These are phyloP conservation scores for Colletotrichum sp. DNA, from an alignment of 2,329 filamentous ascomycete genomes.

Conservation along the genomic window DNA sequence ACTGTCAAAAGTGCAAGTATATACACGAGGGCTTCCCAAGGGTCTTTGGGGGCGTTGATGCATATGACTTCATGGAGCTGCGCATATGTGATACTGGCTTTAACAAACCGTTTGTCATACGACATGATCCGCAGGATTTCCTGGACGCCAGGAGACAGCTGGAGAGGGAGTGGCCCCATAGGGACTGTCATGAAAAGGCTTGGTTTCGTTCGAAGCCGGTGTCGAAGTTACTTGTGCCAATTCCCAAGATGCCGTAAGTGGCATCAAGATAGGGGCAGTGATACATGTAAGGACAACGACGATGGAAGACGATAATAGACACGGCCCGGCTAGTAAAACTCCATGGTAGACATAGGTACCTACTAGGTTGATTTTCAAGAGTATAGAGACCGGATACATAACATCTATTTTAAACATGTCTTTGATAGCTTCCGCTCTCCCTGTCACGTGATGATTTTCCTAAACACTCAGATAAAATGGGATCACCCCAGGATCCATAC, in stretches of 20 bases:
- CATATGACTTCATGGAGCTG: background rate
- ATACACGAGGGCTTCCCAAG: background rate
- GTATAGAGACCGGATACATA: background rate
- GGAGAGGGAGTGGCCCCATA: too few species aligned
- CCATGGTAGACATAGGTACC: background rate
- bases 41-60: background rate
- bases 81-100: background rate
- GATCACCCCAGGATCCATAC: background rate
- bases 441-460: fast-evolving
- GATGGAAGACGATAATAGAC: background rate
- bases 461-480: background rate
- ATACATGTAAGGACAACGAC: too few species aligned
- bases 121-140: too few species aligned
- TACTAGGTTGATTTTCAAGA: background rate
- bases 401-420: background rate
- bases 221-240: background rate
- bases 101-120: too few species aligned
- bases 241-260: background rate
- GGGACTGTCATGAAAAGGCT: too few species aligned
- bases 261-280: too few species aligned
- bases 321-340: background rate
- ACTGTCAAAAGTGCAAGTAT: too few species aligned
- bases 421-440: fast-evolving
- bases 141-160: too few species aligned
- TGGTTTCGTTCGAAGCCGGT: background rate